Evolutionary conservation across 2,329 filamentous ascomycete species (phyloP).

Genomic region (Apiospora koreana): DNA sequence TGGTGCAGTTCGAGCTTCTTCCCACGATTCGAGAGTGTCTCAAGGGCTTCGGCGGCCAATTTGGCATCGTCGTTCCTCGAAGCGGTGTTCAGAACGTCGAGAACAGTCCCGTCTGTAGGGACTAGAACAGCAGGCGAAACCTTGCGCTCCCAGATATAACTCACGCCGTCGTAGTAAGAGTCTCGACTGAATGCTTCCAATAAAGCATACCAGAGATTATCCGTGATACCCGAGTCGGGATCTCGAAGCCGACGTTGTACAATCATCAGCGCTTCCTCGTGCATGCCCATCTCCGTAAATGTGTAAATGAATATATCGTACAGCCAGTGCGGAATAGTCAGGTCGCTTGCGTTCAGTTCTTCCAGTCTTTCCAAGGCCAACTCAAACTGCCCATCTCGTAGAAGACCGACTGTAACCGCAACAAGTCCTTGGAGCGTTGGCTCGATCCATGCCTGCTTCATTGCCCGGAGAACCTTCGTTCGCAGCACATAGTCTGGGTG

Average conservation of each 20-base stretch:
- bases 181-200: constrained; percentile 73
- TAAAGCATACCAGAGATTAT: constrained; percentile 66
- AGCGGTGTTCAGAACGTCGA: constrained; percentile 72
- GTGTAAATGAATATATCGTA: constrained; percentile 76
- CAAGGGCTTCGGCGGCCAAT: constrained; percentile 72
- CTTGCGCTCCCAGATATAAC: constrained; percentile 70
- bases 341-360: constrained; percentile 59
- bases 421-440: constrained; percentile 64
- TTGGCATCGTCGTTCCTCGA: constrained; percentile 66
- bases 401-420: constrained; percentile 69
- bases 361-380: constrained; percentile 73
- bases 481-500: constrained; percentile 85
- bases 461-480: constrained; percentile 68
- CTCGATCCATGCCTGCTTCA: constrained; percentile 72
- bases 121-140: constrained; percentile 59
- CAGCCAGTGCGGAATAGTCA: constrained; percentile 68
- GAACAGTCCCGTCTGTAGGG: constrained; percentile 64
- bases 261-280: constrained; percentile 75
- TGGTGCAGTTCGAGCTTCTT: constrained; percentile 65
- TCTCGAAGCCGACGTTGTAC: constrained; percentile 57
- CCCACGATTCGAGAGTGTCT: constrained; percentile 59
- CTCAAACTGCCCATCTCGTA: constrained; percentile 83
- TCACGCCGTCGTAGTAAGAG: constrained; percentile 64
- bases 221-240: constrained; percentile 42
- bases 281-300: constrained; percentile 70